A percentile compares a stretch with the other conserved stretches of the same genome.
Evolutionary conservation across 73 alveolate genomes (phyloP).

Genomic region (Blepharisma stoltei): DNA sequence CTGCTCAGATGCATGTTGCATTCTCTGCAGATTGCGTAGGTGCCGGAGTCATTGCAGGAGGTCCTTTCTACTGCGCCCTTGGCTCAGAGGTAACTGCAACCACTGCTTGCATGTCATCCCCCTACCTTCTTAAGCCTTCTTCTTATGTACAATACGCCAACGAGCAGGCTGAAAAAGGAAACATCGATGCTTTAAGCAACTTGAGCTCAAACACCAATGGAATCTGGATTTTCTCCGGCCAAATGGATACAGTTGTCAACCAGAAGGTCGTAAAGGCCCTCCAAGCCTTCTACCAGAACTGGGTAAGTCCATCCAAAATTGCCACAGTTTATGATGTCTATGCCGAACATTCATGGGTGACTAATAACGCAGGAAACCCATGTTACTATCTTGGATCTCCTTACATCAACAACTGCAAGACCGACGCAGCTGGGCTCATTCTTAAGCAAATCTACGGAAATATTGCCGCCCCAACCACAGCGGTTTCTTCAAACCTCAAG

Average conservation of each 20-base stretch:
- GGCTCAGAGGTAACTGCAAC: constrained; percentile 29
- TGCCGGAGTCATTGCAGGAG: constrained; percentile 58
- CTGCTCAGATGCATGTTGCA: constrained; percentile 59
- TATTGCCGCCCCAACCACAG: not conserved
- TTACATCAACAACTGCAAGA: constrained; percentile 34
- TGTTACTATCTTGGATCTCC: constrained; percentile 40
- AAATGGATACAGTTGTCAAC: constrained; percentile 34
- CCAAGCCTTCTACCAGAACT: constrained; percentile 15
- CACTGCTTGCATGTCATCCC: constrained; percentile 40
- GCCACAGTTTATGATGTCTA: constrained; percentile 15
- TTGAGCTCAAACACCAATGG: not conserved
- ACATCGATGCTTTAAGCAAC: constrained; percentile 31
- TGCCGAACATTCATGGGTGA: constrained; percentile 44
- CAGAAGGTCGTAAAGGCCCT: constrained; percentile 44
- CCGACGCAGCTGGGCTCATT: constrained; percentile 31
- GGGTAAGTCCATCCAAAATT: constrained; percentile 16
- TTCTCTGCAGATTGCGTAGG: constrained; percentile 43
- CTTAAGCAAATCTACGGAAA: constrained; percentile 21
- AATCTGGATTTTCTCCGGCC: constrained; percentile 47
- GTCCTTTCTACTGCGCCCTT: constrained; percentile 60
- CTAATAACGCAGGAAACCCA: constrained; percentile 32
- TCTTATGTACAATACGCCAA: constrained; percentile 9
- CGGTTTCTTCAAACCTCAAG: not conserved
- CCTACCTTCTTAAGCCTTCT: constrained; percentile 16
- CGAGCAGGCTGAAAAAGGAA: constrained; percentile 25